Evolutionary conservation across 2,329 filamentous ascomycete species (phyloP).

Genomic region (Blastomyces gilchristii): DNA sequence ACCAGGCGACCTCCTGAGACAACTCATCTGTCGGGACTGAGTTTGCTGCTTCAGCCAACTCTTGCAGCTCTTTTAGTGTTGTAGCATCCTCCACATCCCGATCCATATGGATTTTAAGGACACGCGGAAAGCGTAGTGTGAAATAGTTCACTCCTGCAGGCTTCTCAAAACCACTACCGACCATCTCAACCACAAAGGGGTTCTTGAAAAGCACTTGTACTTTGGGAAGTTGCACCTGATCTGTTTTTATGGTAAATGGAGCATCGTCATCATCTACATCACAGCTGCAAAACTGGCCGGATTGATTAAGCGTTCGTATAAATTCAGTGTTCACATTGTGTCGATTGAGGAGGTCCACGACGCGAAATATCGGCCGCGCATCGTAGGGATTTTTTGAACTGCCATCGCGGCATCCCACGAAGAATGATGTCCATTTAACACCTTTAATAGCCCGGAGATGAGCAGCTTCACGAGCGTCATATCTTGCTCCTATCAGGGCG

Average conservation of each 20-base stretch:
- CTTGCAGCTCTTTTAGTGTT: slow-evolving; percentile 59
- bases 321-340: slow-evolving; percentile 42
- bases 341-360: slow-evolving; percentile 53
- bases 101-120: slow-evolving; percentile 69
- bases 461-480: slow-evolving; percentile 53
- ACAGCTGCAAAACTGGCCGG: slow-evolving; percentile 40
- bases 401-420: slow-evolving; percentile 66
- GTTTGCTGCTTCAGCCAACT: slow-evolving; percentile 50
- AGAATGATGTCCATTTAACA: slow-evolving; percentile 68
- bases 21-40: slow-evolving; percentile 29
- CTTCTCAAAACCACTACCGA: slow-evolving; percentile 71
- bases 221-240: slow-evolving; percentile 28
- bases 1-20: slow-evolving; percentile 13
- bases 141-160: slow-evolving; percentile 58
- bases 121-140: slow-evolving; percentile 64
- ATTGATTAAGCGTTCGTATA: slow-evolving; percentile 41
- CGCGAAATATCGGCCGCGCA: slow-evolving; percentile 50
- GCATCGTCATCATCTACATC: slow-evolving; percentile 21
- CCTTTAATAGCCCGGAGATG: slow-evolving; percentile 42
- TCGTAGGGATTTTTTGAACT: slow-evolving; percentile 46
- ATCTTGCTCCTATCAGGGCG: slow-evolving; percentile 64
- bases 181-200: slow-evolving; percentile 68
- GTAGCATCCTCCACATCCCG: slow-evolving; percentile 58
- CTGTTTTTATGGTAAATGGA: slow-evolving; percentile 39
- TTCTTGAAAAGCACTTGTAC: slow-evolving; percentile 49